Evolutionary conservation across 2,329 filamentous ascomycete genomes (phyloP), one percentile per base, ranked within the genome.

Genomic region (Diaporthe batatas): DNA sequence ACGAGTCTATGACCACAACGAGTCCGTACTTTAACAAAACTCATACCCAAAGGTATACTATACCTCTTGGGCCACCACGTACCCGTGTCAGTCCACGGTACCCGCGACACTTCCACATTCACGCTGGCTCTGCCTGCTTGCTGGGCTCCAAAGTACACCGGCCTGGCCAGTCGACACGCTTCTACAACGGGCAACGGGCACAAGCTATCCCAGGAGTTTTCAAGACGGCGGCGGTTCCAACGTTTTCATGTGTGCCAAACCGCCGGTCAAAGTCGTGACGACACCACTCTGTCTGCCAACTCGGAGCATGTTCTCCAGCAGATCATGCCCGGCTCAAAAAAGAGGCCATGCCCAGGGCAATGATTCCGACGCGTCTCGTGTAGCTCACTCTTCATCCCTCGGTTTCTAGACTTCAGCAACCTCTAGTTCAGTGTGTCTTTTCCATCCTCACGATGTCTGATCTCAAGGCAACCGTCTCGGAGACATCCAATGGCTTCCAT

Each of bases 401-500:
- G n/a, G 29, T 44, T 29, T 23, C 36, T 55, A 70, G 47, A 36
- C 65, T 39, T 36, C 23, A 64, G 64, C 29, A 2, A 4, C 32
- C 36, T n/a, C 21, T 70, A 23, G 29, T 32, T 14, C 39, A 42
- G 39, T 42, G 14, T 42, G 39, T 14, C 39, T 25, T 4, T 39
- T 44, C 34, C 68, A 25, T 25, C 18, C 44, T 59, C 78, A 85
- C 76, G 75, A 93, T 93, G 91, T 93, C 91, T 79, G 91, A 93
- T 80, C 87, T 92, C 79, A 91, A 89, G 78, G 91, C 91, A 72
- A 87, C 87, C 69, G 91, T 93, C 75, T 82, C 85, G 74, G 88
- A 91, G 82, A 93, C 90, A 75, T 82, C 86, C 77, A 84, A 86
- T 74, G 92, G 91, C 49, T 93, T 93, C 82, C 89, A 92, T 76